These are phyloP conservation scores for Selaginella tamariscina DNA, from an alignment of 75 land plant genomes.

Conservation along the genomic window DNA sequence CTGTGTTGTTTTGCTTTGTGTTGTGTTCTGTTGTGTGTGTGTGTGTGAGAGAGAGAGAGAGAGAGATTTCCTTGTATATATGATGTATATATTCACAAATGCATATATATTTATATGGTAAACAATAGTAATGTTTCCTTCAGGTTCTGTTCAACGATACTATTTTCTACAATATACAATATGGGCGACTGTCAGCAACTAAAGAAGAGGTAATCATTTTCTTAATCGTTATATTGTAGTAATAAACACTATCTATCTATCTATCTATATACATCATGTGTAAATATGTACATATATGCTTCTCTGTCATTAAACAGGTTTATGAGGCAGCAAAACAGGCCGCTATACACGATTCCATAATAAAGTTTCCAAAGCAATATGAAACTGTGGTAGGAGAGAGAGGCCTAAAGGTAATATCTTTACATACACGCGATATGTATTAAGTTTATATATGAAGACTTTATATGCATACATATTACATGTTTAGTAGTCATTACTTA, in stretches of 20 bases:
- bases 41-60: too few species aligned
- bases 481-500: neutral
- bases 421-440: too few species aligned
- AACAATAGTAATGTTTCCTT: too few species aligned
- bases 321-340: constrained; percentile 86
- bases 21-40: too few species aligned
- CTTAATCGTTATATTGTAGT: neutral
- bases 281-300: neutral
- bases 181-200: constrained; percentile 79
- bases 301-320: constrained; percentile 36
- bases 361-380: constrained; percentile 79
- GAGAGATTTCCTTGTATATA: too few species aligned
- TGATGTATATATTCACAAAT: too few species aligned
- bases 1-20: constrained; percentile 14
- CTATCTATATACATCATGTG: neutral
- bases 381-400: constrained; percentile 83
- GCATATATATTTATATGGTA: too few species aligned
- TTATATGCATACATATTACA: too few species aligned
- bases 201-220: constrained; percentile 61
- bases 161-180: constrained; percentile 83
- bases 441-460: too few species aligned
- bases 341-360: constrained; percentile 84
- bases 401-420: constrained; percentile 92
- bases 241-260: too few species aligned
- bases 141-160: constrained; percentile 98